phyloP scores from a whole-genome alignment of 1,139 yeast species.

The Debaryomycetaceae sp. region DNA sequence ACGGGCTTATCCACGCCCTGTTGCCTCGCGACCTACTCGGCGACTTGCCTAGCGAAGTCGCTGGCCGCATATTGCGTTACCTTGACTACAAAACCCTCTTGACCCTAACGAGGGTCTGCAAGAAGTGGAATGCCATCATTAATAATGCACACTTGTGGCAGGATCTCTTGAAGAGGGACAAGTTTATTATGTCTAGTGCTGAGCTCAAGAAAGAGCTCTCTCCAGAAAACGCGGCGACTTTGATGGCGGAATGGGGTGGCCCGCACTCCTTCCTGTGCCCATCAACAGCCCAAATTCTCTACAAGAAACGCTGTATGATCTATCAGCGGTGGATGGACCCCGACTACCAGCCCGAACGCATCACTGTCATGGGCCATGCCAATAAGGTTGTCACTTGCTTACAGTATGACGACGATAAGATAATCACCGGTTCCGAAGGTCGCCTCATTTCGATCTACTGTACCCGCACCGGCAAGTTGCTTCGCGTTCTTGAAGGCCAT shows the following conservation, averaged over 20 bases:
- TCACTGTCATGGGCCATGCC: constrained; percentile 60
- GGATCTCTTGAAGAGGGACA: constrained; percentile 41
- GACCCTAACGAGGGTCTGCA: constrained; percentile 54
- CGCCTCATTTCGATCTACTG: constrained; percentile 72
- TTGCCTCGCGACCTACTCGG: constrained; percentile 66
- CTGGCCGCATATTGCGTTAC: constrained; percentile 53
- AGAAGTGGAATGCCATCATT: constrained; percentile 56
- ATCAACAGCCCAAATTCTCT: constrained; percentile 40
- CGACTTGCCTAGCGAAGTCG: constrained; percentile 67
- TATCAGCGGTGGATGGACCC: constrained; percentile 80
- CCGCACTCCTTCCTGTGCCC: neutral
- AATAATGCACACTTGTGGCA: constrained; percentile 56
- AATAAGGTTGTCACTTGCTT: constrained; percentile 84
- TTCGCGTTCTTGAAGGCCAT: constrained; percentile 73
- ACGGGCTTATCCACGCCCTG: constrained; percentile 45
- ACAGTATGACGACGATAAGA: constrained; percentile 84
- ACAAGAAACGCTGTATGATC: constrained; percentile 56
- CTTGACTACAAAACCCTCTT: constrained; percentile 58
- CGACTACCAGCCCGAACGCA: constrained; percentile 53
- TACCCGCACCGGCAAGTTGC: constrained; percentile 57
- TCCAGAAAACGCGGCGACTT: constrained; percentile 13
- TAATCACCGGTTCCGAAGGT: constrained; percentile 91
- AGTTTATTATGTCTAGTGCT: constrained; percentile 30
- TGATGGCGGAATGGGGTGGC: constrained; percentile 24
- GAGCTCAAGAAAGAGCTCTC: constrained; percentile 26